These are phyloP conservation scores for Linum usitatissimum DNA, from an alignment of 345 rosid genomes.

Conservation along the genomic window DNA sequence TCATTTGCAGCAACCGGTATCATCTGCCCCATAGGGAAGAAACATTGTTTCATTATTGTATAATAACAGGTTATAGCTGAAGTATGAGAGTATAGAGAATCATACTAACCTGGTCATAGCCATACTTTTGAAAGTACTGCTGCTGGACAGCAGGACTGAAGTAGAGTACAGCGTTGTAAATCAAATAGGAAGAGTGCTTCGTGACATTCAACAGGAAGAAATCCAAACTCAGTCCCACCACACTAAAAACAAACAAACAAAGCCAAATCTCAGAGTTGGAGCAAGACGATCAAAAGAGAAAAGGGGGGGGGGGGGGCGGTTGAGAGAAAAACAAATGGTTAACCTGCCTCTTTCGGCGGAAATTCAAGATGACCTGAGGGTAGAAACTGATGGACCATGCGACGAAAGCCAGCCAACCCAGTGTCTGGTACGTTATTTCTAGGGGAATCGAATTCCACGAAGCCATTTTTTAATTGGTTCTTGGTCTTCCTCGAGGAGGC, in stretches of 20 bases:
- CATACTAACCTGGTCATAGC: constrained; percentile 33
- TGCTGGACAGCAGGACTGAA: constrained; percentile 63
- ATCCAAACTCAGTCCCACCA: constrained; percentile 90
- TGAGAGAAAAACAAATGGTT: not conserved
- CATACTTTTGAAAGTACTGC: constrained; percentile 72
- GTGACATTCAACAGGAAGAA: constrained; percentile 82
- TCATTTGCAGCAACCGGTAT: constrained; percentile 91
- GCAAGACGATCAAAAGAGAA: not conserved
- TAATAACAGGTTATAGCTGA: too few relatives aligned
- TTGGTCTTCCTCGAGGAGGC: not conserved
- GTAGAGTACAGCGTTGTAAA: constrained; percentile 77
- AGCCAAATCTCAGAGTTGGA: not conserved
- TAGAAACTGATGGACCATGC: constrained; percentile 86
- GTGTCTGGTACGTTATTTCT: constrained; percentile 45
- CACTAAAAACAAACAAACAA: constrained; percentile 24
- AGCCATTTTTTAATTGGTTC: constrained; percentile 30
- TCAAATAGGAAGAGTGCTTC: constrained; percentile 88
- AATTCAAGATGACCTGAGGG: constrained; percentile 78
- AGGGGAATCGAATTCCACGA: constrained; percentile 77
- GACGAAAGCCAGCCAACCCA: constrained; percentile 72
- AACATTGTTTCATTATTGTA: too few relatives aligned
- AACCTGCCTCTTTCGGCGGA: constrained; percentile 51
- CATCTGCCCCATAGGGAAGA: constrained; percentile 40
- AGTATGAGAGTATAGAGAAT: not conserved
- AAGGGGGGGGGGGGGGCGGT: too few relatives aligned